Conservation (phyloP, 2,329 filamentous ascomycete genomes). For the Neofusicoccum laricinum region DNA sequence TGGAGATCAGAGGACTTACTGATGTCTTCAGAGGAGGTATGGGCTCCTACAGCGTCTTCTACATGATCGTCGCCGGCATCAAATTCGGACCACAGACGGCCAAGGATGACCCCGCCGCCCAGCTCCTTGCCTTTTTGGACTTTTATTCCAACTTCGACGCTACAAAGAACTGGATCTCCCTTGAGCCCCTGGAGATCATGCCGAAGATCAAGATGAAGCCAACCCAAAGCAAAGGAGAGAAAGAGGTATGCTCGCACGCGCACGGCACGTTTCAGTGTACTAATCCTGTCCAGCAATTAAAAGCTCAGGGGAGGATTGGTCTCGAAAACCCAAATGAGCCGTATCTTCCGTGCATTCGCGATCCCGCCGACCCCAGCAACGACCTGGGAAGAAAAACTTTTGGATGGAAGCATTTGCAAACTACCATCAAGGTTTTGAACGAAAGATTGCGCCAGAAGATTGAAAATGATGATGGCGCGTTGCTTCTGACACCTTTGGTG, state of each 20-base stretch:
- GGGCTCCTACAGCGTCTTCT: conserved; percentile 54
- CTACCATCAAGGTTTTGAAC: conserved; percentile 24
- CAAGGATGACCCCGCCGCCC: conserved; percentile 35
- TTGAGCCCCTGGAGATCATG: conserved; percentile 47
- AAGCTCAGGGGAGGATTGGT: not conserved
- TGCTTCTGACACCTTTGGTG: not conserved
- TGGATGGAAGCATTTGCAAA: conserved; percentile 50
- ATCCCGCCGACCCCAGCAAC: conserved; percentile 57
- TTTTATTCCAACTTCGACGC: conserved; percentile 51
- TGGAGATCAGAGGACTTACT: conserved; percentile 50
- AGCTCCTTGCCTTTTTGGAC: conserved; percentile 49
- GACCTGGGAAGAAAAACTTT: conserved; percentile 53
- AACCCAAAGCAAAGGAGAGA: not conserved
- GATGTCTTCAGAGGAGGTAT: conserved; percentile 50
- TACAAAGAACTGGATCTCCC: conserved; percentile 46
- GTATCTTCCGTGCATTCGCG: conserved; percentile 54
- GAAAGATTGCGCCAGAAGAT: not conserved
- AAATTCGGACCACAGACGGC: conserved; percentile 40
- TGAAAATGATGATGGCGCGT: not conserved
- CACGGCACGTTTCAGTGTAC: not conserved
- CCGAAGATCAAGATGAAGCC: conserved; percentile 26
- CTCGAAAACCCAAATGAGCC: conserved; percentile 22
- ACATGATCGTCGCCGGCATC: conserved; percentile 56
- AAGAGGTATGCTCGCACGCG: not conserved
- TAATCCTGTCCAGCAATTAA: not conserved